A percentile compares a stretch with the other conserved stretches of the same genome.
These are phyloP conservation scores for Dactylorhiza incarnata DNA, from an alignment of 106 monocot species.

Conservation along the genomic window DNA sequence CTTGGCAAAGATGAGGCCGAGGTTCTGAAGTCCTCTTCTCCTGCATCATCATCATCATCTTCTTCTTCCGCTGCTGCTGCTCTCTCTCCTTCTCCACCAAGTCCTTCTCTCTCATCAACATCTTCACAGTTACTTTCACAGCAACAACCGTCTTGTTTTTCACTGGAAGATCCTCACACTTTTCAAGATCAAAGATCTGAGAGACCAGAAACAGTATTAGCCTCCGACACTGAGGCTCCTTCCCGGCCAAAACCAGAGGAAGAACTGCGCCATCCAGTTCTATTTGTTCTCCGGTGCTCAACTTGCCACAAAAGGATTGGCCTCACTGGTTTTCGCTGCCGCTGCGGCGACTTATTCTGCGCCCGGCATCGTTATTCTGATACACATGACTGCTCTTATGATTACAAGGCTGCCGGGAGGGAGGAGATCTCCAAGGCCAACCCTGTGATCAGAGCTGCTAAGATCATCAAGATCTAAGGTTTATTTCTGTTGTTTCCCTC, in stretches of 20 bases:
- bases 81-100: not conserved
- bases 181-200: conserved; percentile 5
- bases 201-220: too few species aligned
- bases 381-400: conserved; percentile 53
- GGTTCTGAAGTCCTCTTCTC: conserved; percentile 29
- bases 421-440: conserved; percentile 69
- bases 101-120: not conserved
- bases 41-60: conserved; percentile 6
- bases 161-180: too few species aligned
- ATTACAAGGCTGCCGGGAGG: conserved; percentile 64
- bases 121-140: not conserved
- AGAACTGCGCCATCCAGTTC: not conserved
- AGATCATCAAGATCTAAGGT: conserved; percentile 66
- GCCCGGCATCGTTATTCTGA: conserved; percentile 42
- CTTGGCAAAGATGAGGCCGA: conserved; percentile 43
- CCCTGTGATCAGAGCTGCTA: conserved; percentile 54
- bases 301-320: conserved; percentile 39
- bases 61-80: not conserved
- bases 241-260: not conserved
- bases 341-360: conserved; percentile 51
- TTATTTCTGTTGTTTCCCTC: not conserved
- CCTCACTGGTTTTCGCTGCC: conserved; percentile 24
- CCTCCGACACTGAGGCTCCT: not conserved
- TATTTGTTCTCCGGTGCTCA: conserved; percentile 22
- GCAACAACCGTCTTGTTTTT: not conserved